A percentile compares a stretch with the other conserved stretches of the same genome.
Evolutionary conservation across 2,329 filamentous ascomycete genomes (phyloP).

Genomic region (Phialemonium atrogriseum): DNA sequence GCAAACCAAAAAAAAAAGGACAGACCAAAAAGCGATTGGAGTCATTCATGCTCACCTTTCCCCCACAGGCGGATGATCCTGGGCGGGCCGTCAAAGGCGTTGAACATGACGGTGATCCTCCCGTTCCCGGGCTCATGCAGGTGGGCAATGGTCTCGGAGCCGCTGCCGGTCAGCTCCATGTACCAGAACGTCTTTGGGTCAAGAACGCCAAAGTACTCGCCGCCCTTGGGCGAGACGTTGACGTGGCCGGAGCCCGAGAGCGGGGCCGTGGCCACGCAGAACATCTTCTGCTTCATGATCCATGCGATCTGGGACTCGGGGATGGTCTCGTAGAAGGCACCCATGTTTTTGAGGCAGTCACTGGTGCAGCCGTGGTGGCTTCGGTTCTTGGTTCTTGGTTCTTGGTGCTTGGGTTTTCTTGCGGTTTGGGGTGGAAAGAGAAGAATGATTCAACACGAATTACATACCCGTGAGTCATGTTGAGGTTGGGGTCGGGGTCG

Average conservation of each 20-base stretch:
- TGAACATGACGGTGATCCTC: slow-evolving; percentile 67
- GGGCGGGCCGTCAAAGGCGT: slow-evolving; percentile 27
- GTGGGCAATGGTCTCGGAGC: slow-evolving; percentile 68
- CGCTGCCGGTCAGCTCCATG: slow-evolving; percentile 66
- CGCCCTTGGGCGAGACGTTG: slow-evolving; percentile 72
- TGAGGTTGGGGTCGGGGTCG: too few species aligned
- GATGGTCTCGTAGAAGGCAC: slow-evolving; percentile 17
- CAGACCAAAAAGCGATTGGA: background rate
- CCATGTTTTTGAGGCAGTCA: too few species aligned
- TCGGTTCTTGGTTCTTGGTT: too few species aligned
- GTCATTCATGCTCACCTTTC: slow-evolving; percentile 4
- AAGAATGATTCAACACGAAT: too few species aligned
- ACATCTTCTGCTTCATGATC: slow-evolving; percentile 60
- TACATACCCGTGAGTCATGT: too few species aligned
- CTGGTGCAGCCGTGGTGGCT: too few species aligned
- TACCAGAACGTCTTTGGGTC: slow-evolving; percentile 38
- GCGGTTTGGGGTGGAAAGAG: too few species aligned
- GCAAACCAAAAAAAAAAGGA: too few species aligned
- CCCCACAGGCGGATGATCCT: slow-evolving; percentile 30
- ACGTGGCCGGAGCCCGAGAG: slow-evolving; percentile 55
- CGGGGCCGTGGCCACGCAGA: slow-evolving; percentile 68
- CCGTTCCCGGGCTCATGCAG: slow-evolving; percentile 61
- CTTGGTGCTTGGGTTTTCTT: too few species aligned
- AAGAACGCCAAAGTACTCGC: slow-evolving; percentile 26
- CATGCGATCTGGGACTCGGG: slow-evolving; percentile 44